Base-by-base conservation (phyloP, 495 filamentous ascomycete genomes). In the Daldinia grandis region DNA sequence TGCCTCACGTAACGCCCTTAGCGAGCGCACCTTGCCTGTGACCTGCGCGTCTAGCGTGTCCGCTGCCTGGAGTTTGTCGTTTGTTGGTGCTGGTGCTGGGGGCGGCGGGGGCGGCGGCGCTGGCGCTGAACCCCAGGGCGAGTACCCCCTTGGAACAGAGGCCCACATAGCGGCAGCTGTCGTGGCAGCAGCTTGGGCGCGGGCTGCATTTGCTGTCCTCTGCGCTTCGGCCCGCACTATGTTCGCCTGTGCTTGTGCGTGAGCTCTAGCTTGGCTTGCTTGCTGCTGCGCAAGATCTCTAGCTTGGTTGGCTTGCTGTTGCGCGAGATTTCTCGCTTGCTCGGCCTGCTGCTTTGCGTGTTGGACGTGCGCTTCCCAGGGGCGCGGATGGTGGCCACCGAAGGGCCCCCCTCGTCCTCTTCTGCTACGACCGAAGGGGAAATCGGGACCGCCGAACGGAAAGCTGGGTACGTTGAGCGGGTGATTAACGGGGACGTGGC, bases 41-140 rank as follows among this genome's bases (percentile, higher is more conserved):
- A 80, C 51, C 62, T 73, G 47, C n/a, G 58, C 69, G 62, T 81
- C 79, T 7, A 82, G 58, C 1, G 65, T 65, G 15, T 72, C 73
- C 0, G 76, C 79, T 7, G 38, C 68, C 17, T 62, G 58, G 62
- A 78, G 77, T 51, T 62, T 68, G 1, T 55, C 33, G 6, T 51
- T 19, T 17, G 24, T 28, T 25, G 35, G 1, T 8, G 12, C 15
- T 37, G 9, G 33, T 17, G 3, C 12, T 19, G 9, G 19, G 1
- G 8, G 54, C 1, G n/a, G 33, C 8, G 33, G 53, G 1, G 53
- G 53, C 2, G 30, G n/a, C 30, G 54, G 30, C 10, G 24, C 14
- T 6, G 40, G 40, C 17, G n/a, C 33, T 47, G 40, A 47, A 28
- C 42, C 19, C 42, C 42, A 47, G 17, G 42, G 42, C 19, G 17